Evolutionary conservation across 2,329 filamentous ascomycete species (phyloP).

Genomic region (Didymella keratinophila): DNA sequence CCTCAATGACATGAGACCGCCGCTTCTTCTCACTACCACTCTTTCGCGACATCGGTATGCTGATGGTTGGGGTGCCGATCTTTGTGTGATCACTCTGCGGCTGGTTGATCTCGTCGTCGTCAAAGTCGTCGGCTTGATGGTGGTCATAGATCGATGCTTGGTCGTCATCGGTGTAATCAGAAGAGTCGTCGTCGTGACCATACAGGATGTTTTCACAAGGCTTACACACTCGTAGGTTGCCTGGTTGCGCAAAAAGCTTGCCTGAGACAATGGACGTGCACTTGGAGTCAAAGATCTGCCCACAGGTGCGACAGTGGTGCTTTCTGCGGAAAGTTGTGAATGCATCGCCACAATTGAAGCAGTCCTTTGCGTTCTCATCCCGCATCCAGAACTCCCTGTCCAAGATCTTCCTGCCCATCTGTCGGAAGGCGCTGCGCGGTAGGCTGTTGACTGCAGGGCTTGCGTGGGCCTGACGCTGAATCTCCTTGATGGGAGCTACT

Average conservation of each 20-base stretch:
- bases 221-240: slow-evolving; percentile 88
- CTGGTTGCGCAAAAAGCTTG: slow-evolving; percentile 83
- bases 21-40: slow-evolving; percentile 79
- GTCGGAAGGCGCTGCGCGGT: slow-evolving; percentile 52
- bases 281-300: slow-evolving; percentile 98
- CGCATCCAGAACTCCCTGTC: slow-evolving; percentile 99
- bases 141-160: slow-evolving; percentile 63
- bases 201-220: slow-evolving; percentile 92
- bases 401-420: slow-evolving; percentile 84
- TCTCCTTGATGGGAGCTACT: slow-evolving; percentile 43
- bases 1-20: slow-evolving; percentile 88
- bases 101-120: slow-evolving; percentile 36
- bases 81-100: slow-evolving; percentile 52
- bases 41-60: slow-evolving; percentile 69
- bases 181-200: slow-evolving; percentile 87
- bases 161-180: slow-evolving; percentile 85
- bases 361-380: slow-evolving; percentile 97
- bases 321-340: slow-evolving; percentile 96
- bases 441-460: slow-evolving; percentile 48
- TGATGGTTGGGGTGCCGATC: slow-evolving; percentile 67
- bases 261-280: slow-evolving; percentile 93
- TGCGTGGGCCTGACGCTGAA: slow-evolving; percentile 32
- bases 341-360: slow-evolving; percentile 86
- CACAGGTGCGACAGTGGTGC: slow-evolving; percentile 92
- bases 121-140: slow-evolving; percentile 33